These are phyloP conservation scores for Tylopilus felleus DNA, from an alignment of 768 basidiomycete genomes.

Conservation along the genomic window DNA sequence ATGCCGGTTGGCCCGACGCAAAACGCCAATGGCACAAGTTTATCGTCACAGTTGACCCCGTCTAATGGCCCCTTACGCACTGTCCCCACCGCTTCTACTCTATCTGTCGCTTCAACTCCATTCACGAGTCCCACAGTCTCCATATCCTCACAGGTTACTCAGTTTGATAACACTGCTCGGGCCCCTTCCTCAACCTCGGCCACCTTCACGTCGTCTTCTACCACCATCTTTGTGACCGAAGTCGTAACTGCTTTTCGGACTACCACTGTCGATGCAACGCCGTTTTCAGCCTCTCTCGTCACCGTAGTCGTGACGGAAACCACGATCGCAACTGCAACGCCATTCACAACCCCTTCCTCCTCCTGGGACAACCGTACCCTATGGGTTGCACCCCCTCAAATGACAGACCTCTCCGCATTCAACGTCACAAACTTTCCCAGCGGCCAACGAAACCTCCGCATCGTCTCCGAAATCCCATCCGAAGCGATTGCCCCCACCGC, in stretches of 20 bases:
- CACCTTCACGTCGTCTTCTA: background rate
- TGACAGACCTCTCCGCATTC: constrained; percentile 60
- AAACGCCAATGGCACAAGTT: background rate
- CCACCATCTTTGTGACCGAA: constrained; percentile 10
- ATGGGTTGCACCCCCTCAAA: constrained; percentile 53
- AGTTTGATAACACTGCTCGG: background rate
- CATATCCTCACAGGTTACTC: background rate
- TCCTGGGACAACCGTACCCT: constrained; percentile 20
- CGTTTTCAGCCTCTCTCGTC: constrained; percentile 3
- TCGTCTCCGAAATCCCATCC: constrained; percentile 49
- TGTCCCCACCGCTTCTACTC: background rate
- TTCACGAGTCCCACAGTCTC: background rate
- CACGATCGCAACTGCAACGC: background rate
- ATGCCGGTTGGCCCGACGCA: background rate
- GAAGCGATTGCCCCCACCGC: constrained; percentile 26
- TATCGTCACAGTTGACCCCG: background rate
- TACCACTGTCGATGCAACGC: constrained; percentile 1
- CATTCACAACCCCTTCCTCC: background rate
- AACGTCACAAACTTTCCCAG: constrained; percentile 54
- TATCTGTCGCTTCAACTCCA: background rate
- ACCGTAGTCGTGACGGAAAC: constrained; percentile 10
- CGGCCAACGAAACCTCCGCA: constrained; percentile 51
- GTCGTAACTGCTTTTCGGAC: constrained; percentile 8
- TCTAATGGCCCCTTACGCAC: background rate
- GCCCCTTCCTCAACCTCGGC: background rate